Evolutionary conservation across 495 filamentous ascomycete species (phyloP), one percentile per base, ranked within the genome.

Genomic region (Lasiosphaeriaceae sp.): DNA sequence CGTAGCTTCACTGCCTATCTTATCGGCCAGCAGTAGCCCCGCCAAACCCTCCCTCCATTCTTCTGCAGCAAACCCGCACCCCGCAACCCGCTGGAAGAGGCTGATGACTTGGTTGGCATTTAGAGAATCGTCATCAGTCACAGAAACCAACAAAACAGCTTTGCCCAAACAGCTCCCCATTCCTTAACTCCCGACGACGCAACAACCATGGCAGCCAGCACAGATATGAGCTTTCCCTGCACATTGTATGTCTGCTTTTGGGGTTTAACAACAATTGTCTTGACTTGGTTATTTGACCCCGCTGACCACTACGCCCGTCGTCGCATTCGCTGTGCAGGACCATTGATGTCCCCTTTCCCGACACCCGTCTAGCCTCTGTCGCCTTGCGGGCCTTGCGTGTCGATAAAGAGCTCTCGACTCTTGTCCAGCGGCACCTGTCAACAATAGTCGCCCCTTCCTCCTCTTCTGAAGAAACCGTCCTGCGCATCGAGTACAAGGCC

Each of bases 401-500:
- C 50, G 94, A 98, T 73, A 76, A 85, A 60, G 94, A 98, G 66
- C 80, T 97, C 23, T 97, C 94, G 11, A 79, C 86, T 3, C 82
- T 89, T 21, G 94, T 97, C 26, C 79, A 79, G 17, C 87, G 95
- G 24, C 75, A 75, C 12, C 86, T 97, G 56, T 75, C 81, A 43
- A 80, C 90, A 17, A 68, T 69, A 12, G 52, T 75, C 8, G 62
- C 75, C 4, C 34, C 66, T 26, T 35, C 69, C 51, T 55, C 66
- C 46, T 26, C 63, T 35, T 49, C 69, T 24, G 74, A 75, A 24
- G 68, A 79, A 50, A 84, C 79, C 3, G 74, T 92, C 6, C 78
- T 98, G 45, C 75, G 80, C 37, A 86, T 86, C 11, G 82, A 87
- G 50, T 98, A 97, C 75, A 83, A 80, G 47, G 94, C 94, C 0